A percentile compares a stretch with the other conserved stretches of the same genome.
These are phyloP conservation scores for Candida mattraensis DNA, from an alignment of 805 yeast genomes.

Conservation along the genomic window DNA sequence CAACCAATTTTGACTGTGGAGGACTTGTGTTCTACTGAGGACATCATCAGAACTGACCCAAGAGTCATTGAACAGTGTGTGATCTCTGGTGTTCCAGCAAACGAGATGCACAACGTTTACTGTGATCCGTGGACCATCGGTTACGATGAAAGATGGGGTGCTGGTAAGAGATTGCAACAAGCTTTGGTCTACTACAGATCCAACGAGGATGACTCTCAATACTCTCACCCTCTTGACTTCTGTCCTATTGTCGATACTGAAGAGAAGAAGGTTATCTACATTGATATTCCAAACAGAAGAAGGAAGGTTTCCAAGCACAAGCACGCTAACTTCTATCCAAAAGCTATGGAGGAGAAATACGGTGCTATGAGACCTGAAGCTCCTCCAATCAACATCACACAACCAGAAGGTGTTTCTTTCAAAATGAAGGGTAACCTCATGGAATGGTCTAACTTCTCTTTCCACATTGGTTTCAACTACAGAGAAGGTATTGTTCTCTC, in stretches of 20 bases:
- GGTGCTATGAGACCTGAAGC: conserved; percentile 64
- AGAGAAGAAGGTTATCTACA: conserved; percentile 63
- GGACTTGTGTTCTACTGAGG: conserved; percentile 64
- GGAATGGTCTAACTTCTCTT: conserved; percentile 74
- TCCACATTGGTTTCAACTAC: conserved; percentile 83
- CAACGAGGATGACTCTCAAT: conserved; percentile 68
- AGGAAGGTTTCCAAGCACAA: conserved; percentile 67
- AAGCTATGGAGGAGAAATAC: conserved; percentile 57
- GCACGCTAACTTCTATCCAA: conserved; percentile 70
- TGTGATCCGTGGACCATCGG: conserved; percentile 71
- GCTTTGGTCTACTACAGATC: conserved; percentile 78
- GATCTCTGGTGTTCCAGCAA: conserved; percentile 63
- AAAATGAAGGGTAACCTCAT: conserved; percentile 65
- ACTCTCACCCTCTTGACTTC: conserved; percentile 75
- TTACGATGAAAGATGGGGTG: conserved; percentile 72
- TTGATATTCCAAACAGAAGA: conserved; percentile 75
- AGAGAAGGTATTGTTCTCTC: conserved; percentile 81
- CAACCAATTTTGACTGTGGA: conserved; percentile 76
- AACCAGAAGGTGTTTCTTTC: conserved; percentile 83
- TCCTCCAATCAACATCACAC: conserved; percentile 69
- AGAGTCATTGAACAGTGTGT: conserved; percentile 71
- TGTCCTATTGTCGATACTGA: conserved; percentile 81
- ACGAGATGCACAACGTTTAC: conserved; percentile 58
- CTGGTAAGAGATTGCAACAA: conserved; percentile 72
- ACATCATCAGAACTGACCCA: conserved; percentile 66